Evolutionary conservation across 345 rosid genomes (phyloP).

Genomic region (Barbarea vulgaris): DNA sequence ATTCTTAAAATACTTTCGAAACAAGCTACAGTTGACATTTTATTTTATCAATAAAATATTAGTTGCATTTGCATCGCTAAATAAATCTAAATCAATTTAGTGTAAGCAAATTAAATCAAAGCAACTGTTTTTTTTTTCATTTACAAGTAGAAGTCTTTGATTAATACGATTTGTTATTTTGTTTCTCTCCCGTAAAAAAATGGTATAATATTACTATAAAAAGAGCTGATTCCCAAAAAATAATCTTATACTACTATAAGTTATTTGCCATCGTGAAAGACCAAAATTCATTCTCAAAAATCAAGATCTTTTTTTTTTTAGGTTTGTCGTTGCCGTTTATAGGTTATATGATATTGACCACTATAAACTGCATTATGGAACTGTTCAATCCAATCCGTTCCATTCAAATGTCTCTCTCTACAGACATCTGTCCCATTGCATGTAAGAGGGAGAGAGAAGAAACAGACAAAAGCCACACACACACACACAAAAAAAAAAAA

Average conservation of each 20-base stretch:
- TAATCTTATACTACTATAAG: too few relatives aligned
- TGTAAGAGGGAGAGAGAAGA: slow-evolving; percentile 29
- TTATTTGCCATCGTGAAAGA: slow-evolving; percentile 23
- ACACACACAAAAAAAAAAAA: too few relatives aligned
- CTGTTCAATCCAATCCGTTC: slow-evolving; percentile 17
- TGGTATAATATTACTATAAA: slow-evolving; percentile 1
- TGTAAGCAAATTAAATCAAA: too few relatives aligned
- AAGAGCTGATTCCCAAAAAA: slow-evolving; percentile 11
- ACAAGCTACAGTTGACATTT: not conserved
- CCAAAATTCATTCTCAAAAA: slow-evolving; percentile 24
- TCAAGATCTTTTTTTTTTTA: slow-evolving; percentile 16
- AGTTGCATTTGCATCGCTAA: not conserved
- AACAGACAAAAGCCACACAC: slow-evolving; percentile 35
- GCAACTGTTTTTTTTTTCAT: too few relatives aligned
- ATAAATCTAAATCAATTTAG: too few relatives aligned
- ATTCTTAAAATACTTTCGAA: not conserved
- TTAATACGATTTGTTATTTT: not conserved
- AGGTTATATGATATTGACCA: slow-evolving; percentile 32
- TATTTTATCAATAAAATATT: too few relatives aligned
- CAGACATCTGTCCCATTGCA: slow-evolving; percentile 39
- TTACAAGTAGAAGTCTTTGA: not conserved
- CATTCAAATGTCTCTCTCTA: slow-evolving; percentile 28
- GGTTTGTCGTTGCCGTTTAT: slow-evolving; percentile 37
- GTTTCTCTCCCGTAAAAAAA: too few relatives aligned
- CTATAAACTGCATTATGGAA: slow-evolving; percentile 27